These are phyloP conservation scores for Colletotrichum sublineola DNA, from an alignment of 2,329 filamentous ascomycete genomes.

Conservation along the genomic window DNA sequence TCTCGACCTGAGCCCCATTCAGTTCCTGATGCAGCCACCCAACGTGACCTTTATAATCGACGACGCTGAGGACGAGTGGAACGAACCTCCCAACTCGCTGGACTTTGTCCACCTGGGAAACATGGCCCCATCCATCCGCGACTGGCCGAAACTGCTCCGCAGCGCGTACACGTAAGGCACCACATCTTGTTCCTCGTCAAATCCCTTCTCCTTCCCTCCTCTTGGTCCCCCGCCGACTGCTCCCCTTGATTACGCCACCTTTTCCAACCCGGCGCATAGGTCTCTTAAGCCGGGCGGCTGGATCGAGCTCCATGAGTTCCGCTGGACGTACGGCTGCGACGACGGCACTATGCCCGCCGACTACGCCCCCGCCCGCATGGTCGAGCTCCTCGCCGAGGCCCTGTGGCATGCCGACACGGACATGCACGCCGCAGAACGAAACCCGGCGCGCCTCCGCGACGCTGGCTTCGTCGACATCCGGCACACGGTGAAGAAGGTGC, in stretches of 20 bases:
- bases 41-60: slow-evolving; percentile 83
- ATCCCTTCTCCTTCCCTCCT: slow-evolving; percentile 54
- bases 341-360: slow-evolving; percentile 59
- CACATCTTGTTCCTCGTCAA: neutral
- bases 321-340: slow-evolving; percentile 57
- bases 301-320: slow-evolving; percentile 66
- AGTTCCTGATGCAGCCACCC: slow-evolving; percentile 73
- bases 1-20: slow-evolving; percentile 77
- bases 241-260: slow-evolving; percentile 60
- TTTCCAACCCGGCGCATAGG: slow-evolving; percentile 60
- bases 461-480: slow-evolving; percentile 69
- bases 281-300: slow-evolving; percentile 64
- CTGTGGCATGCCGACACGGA: slow-evolving; percentile 55
- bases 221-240: slow-evolving; percentile 48
- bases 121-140: slow-evolving; percentile 58
- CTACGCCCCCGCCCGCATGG: slow-evolving; percentile 46
- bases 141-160: slow-evolving; percentile 66
- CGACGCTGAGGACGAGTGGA: slow-evolving; percentile 65
- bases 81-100: slow-evolving; percentile 56
- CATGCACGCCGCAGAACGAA: slow-evolving; percentile 54
- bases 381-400: slow-evolving; percentile 9
- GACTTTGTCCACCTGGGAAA: slow-evolving; percentile 73
- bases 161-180: slow-evolving; percentile 64
- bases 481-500: slow-evolving; percentile 65
- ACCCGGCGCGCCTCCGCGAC: slow-evolving; percentile 55